Evolutionary conservation across 768 basidiomycete genomes (phyloP).

Genomic region (Termitomyces bulborhizus): DNA sequence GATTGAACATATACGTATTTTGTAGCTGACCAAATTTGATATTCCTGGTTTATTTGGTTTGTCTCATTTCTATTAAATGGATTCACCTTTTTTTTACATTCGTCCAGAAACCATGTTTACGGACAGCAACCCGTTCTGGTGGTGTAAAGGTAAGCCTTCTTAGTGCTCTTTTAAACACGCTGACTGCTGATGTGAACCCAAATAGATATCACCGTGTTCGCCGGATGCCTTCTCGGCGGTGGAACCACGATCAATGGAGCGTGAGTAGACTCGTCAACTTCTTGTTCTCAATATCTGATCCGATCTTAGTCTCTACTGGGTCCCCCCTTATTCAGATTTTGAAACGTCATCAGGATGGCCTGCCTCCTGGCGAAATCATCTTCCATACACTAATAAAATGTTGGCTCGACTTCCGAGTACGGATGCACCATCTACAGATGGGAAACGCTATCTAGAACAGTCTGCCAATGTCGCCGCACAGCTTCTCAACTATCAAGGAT

Average conservation of each 20-base stretch:
- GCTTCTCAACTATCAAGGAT: conserved; percentile 44
- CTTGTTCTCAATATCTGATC: not conserved
- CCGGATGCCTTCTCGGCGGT: conserved; percentile 59
- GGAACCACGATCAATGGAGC: conserved; percentile 61
- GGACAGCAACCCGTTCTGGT: conserved; percentile 51
- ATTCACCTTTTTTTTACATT: not conserved
- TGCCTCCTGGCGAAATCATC: conserved; percentile 44
- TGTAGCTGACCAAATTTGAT: conserved; percentile 59
- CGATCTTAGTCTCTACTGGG: conserved; percentile 42
- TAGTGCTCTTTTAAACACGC: not conserved
- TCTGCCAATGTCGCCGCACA: conserved; percentile 34
- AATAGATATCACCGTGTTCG: conserved; percentile 52
- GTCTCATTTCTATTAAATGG: not conserved
- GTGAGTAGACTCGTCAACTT: conserved; percentile 24
- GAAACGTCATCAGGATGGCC: conserved; percentile 47
- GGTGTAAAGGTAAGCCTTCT: conserved; percentile 47
- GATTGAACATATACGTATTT: not conserved
- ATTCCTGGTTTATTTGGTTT: conserved; percentile 51
- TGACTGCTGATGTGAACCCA: not conserved
- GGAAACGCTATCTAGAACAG: conserved; percentile 51
- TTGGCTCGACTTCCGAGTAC: conserved; percentile 48
- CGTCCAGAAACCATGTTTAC: conserved; percentile 53
- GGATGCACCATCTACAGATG: conserved; percentile 54
- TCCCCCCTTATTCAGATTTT: conserved; percentile 47
- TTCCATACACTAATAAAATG: conserved; percentile 43